Evolutionary conservation across 2,329 filamentous ascomycete genomes (phyloP), one percentile per base, ranked within the genome.

Genomic region (Fusarium cyanostomum): DNA sequence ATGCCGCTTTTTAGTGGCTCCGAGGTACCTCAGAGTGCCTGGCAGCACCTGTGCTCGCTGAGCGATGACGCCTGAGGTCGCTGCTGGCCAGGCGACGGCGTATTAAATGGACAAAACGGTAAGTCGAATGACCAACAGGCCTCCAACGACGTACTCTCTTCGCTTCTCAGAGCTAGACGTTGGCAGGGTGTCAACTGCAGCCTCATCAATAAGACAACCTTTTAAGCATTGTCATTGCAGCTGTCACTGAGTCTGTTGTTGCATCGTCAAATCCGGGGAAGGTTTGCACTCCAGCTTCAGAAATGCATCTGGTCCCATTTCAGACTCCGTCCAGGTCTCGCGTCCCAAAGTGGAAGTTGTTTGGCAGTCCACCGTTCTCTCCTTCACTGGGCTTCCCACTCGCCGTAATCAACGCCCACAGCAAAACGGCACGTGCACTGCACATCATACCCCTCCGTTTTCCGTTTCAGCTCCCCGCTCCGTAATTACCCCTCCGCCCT

Each of bases 401-500:
- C 7, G 37, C 42, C 18, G 18, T 57, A 34, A 34, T 33, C 28
- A 21, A 35, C 33, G 10, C n/a, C 27, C 8, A 16, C 6, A 9
- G 15, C 30, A 50, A 49, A 50, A 59, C 38, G 41, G 57, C 39
- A 52, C 27, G 31, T 42, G 38, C 39, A 33, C 44, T 24, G 49
- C 48, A 51, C 24, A 31, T 27, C 54, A 39, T 33, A 15, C 18
- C 57, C 12, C 41, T 46, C 34, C 45, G 31, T 26, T 46, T 24
- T 10, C 52, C 55, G 16, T 27, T 48, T 26, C 43, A 13, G 5
- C 43, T 42, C 62, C 52, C 55, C 58, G 58, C 54, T 61, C 63
- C 53, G 54, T 59, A 58, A 61, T 67, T 69, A 66, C 68, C 68
- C 68, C 68, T 71, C 67, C 51, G 62, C 64, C 41, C 28, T 59